Base-by-base conservation (phyloP, 306 rosid species). In the Oxytropis ochrocephala region DNA sequence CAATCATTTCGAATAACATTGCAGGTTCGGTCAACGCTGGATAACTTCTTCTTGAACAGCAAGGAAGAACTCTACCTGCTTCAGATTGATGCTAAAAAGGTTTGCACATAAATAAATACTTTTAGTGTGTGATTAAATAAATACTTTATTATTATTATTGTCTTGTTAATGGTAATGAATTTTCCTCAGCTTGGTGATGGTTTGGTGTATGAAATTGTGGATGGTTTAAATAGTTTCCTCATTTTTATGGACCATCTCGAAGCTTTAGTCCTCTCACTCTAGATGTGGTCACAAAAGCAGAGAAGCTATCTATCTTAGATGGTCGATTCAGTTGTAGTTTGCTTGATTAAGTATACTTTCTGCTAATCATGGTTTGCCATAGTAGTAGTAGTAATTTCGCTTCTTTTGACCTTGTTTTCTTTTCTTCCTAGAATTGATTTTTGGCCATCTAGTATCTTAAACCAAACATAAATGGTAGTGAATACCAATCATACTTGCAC, bases 71-170 rank as follows among this genome's bases (percentile, higher is more conserved):
- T 90, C 54, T 90, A 90, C 85, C 78, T 87, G 46, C 96, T 93
- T 72, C 98, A 93, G 58, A 84, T 93, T 58, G 93, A 88, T 59
- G 86, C 89, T 30, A 86, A 76, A 62, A 86, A 82, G 97, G 98
- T 90, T 52, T 30, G 61, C 53, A 6, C 11, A 1, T 24, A 2
- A 24, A 24, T 24, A 4, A 24, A 4, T 36, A 10, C 67, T 27
- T 61, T 67, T 53, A 12, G 24, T 50, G 32, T 16, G 18, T 52
- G 18, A 38, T 11, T 63, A 63, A 63, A 63, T 63, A n/a, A n/a
- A n/a, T n/a, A n/a, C n/a, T n/a, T n/a, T n/a, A n/a, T n/a, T n/a
- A n/a, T n/a, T n/a, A n/a, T n/a, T n/a, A 19, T 38, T 18, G 55
- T 64, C 33, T 79, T 21, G 72, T 39, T 49, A 8, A 36, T 56